phyloP scores from a whole-genome alignment of 2,329 filamentous ascomycete genomes.

The Penicillium freii region DNA sequence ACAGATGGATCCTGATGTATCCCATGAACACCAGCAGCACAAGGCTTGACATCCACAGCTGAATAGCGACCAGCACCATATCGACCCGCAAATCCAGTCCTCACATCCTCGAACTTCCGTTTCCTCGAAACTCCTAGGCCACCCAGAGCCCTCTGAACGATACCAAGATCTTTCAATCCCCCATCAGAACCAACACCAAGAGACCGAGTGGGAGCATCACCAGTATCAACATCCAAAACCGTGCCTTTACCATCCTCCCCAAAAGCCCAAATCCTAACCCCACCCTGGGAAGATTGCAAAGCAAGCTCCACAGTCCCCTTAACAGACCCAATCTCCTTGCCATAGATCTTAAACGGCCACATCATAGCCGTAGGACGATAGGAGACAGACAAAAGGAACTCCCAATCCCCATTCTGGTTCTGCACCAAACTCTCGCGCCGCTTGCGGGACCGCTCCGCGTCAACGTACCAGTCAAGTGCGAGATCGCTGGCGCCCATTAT shows the following conservation, averaged over 20 bases:
- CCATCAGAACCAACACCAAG: conserved; percentile 25
- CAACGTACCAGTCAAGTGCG: conserved; percentile 34
- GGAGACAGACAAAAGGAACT: conserved; percentile 38
- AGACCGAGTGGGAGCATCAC: conserved; percentile 17
- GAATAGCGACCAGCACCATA: conserved; percentile 21
- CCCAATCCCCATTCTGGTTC: conserved; percentile 42
- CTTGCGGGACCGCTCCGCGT: conserved; percentile 27
- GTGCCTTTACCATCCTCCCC: conserved; percentile 44
- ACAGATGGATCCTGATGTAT: conserved; percentile 6
- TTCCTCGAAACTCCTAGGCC: conserved; percentile 22
- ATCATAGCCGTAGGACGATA: conserved; percentile 38
- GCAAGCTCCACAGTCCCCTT: conserved; percentile 52
- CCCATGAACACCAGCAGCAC: conserved; percentile 2
- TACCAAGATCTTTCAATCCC: conserved; percentile 20
- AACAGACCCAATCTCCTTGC: conserved; percentile 50
- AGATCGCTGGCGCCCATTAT: conserved; percentile 38
- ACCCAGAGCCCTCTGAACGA: conserved; percentile 10
- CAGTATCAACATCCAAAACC: conserved; percentile 48
- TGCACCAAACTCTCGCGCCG: conserved; percentile 33
- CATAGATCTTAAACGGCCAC: conserved; percentile 53
- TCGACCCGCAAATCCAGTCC: conserved; percentile 25
- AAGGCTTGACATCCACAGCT: conserved; percentile 10
- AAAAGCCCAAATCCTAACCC: conserved; percentile 56
- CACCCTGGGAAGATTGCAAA: conserved; percentile 43
- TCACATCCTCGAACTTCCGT: conserved; percentile 25